phyloP scores from a whole-genome alignment of 352 stramenopile genomes.

The Globisporangium polare region DNA sequence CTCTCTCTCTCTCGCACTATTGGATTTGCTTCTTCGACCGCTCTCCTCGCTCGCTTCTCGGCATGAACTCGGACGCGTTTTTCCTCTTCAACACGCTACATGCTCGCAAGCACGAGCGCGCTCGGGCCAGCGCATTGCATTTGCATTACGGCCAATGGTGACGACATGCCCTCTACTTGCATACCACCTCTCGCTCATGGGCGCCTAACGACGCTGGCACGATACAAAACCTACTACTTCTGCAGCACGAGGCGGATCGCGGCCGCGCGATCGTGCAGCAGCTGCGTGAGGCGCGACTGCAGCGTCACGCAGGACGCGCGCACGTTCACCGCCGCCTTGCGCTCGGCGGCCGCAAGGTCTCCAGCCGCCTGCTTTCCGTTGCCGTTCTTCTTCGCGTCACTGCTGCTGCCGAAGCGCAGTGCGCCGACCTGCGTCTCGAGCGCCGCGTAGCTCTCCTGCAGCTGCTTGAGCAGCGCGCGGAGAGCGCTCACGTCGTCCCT shows the following conservation, averaged over 20 bases:
- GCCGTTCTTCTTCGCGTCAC: background rate
- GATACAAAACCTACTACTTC: slow-evolving; percentile 23
- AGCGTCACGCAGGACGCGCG: slow-evolving; percentile 34
- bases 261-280: slow-evolving; percentile 29
- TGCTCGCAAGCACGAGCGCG: no score
- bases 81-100: no score
- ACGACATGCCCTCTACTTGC: background rate
- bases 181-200: background rate
- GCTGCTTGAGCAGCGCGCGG: slow-evolving; percentile 53
- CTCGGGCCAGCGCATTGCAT: no score
- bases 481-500: slow-evolving; percentile 50
- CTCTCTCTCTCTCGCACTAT: no score
- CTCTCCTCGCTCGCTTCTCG: no score
- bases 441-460: slow-evolving; percentile 41
- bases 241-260: slow-evolving; percentile 37
- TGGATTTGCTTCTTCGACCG: no score
- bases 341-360: slow-evolving; percentile 17
- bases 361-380: background rate
- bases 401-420: slow-evolving; percentile 20
- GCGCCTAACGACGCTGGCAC: background rate
- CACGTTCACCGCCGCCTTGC: slow-evolving; percentile 35
- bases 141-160: no score
- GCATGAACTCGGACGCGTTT: no score
- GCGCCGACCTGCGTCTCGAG: slow-evolving; percentile 36
- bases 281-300: slow-evolving; percentile 28